Evolutionary conservation across 129 eudicot genomes (phyloP).

Genomic region (Tagetes patula): DNA sequence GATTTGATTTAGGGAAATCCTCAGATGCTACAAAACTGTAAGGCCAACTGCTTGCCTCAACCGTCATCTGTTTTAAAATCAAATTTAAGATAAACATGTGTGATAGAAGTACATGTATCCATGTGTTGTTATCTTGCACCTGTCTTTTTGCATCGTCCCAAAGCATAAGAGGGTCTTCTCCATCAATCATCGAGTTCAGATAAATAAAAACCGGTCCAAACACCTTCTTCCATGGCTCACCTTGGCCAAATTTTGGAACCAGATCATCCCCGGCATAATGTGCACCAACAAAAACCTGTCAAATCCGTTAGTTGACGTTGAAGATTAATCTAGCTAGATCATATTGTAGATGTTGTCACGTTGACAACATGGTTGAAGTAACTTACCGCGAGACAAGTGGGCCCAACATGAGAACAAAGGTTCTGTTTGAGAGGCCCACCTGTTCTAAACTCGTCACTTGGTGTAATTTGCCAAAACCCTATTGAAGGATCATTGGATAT

Average conservation of each 20-base stretch:
- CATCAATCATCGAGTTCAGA: conserved; percentile 51
- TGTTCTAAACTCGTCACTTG: conserved; percentile 82
- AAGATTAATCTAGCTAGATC: too few species aligned
- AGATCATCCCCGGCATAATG: conserved; percentile 86
- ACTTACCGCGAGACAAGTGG: conserved; percentile 81
- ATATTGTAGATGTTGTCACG: neutral
- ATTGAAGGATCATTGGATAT: conserved; percentile 55
- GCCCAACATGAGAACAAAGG: conserved; percentile 95
- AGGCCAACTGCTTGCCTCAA: conserved; percentile 81
- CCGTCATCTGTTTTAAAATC: conserved; percentile 44
- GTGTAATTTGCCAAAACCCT: conserved; percentile 92
- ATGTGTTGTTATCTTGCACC: conserved; percentile 33
- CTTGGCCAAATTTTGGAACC: conserved; percentile 67
- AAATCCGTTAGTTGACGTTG: neutral
- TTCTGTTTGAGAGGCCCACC: conserved; percentile 92
- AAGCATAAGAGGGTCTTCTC: conserved; percentile 55
- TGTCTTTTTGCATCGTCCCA: conserved; percentile 91
- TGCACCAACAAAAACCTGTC: conserved; percentile 77
- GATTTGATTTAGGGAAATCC: conserved; percentile 64
- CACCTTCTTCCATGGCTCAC: conserved; percentile 91
- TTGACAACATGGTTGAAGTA: neutral
- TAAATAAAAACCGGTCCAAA: conserved; percentile 88
- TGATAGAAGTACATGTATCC: neutral
- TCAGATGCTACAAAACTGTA: conserved; percentile 72
- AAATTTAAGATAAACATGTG: neutral